These are phyloP conservation scores for Chimonanthus praecox DNA, from an alignment of 164 flowering plant species.

Conservation along the genomic window DNA sequence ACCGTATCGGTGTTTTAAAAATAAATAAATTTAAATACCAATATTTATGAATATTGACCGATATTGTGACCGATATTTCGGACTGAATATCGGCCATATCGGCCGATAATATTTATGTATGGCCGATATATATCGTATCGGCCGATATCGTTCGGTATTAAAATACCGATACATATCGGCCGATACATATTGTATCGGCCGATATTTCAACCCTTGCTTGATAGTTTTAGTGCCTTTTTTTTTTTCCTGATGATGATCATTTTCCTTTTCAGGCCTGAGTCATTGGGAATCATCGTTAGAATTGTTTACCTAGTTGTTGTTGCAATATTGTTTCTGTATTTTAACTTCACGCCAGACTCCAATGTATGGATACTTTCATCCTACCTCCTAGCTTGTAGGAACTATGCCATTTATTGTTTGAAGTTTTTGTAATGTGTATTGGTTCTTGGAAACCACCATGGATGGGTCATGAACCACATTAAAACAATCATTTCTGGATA, in stretches of 20 bases:
- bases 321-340: slow-evolving; percentile 70
- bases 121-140: too few relatives aligned
- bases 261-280: slow-evolving; percentile 68
- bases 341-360: slow-evolving; percentile 82
- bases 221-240: background rate
- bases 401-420: background rate
- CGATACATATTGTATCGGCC: too few relatives aligned
- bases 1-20: too few relatives aligned
- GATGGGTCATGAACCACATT: background rate
- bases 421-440: background rate
- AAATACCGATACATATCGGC: too few relatives aligned
- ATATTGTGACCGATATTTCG: too few relatives aligned
- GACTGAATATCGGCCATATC: too few relatives aligned
- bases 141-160: too few relatives aligned
- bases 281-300: slow-evolving; percentile 90
- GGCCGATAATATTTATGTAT: too few relatives aligned
- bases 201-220: too few relatives aligned
- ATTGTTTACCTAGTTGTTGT: slow-evolving; percentile 72
- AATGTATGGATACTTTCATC: slow-evolving; percentile 41
- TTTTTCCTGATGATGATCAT: background rate
- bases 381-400: background rate
- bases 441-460: background rate
- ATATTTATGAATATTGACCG: too few relatives aligned
- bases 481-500: too few relatives aligned
- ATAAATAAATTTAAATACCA: too few relatives aligned